A percentile compares a stretch with the other conserved stretches of the same genome.
Conservation (phyloP, 2,329 filamentous ascomycete species). For the Furcasterigmium sp. region DNA sequence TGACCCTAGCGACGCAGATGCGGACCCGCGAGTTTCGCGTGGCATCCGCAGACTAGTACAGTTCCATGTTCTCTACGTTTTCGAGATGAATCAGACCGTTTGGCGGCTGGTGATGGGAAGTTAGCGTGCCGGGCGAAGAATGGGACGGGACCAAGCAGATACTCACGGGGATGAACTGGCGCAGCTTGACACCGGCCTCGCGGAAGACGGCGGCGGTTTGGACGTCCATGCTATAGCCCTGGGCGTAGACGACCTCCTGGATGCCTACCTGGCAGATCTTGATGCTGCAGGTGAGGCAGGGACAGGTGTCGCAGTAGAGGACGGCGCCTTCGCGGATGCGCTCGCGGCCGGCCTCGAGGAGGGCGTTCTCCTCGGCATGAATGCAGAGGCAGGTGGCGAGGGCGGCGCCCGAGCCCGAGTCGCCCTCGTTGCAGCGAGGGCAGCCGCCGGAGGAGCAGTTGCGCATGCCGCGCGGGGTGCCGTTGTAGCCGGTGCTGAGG, state of each 20-base stretch:
- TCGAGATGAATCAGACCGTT: constrained; percentile 62
- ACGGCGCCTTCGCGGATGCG: constrained; percentile 77
- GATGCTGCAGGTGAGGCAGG: constrained; percentile 95
- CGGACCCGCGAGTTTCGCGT: background rate
- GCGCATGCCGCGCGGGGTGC: constrained; percentile 79
- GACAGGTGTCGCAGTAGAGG: constrained; percentile 93
- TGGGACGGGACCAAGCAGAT: constrained; percentile 2
- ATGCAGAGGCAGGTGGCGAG: constrained; percentile 89
- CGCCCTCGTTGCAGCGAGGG: constrained; percentile 74
- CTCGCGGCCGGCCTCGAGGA: constrained; percentile 90
- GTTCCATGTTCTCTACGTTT: constrained; percentile 50
- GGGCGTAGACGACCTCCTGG: constrained; percentile 88
- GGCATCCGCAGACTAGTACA: constrained; percentile 20
- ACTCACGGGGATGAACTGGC: constrained; percentile 83
- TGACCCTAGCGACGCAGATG: no score
- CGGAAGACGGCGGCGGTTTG: constrained; percentile 77
- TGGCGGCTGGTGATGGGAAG: constrained; percentile 42
- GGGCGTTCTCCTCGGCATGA: constrained; percentile 96
- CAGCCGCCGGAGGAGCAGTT: constrained; percentile 96
- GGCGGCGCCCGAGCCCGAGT: constrained; percentile 57
- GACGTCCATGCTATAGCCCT: constrained; percentile 90
- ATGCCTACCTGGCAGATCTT: constrained; percentile 98
- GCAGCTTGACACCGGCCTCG: constrained; percentile 75
- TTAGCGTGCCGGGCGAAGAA: no score
- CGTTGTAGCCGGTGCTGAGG: constrained; percentile 95